Evolutionary conservation across 306 rosid species (phyloP).

Genomic region (Vigna unguiculata): DNA sequence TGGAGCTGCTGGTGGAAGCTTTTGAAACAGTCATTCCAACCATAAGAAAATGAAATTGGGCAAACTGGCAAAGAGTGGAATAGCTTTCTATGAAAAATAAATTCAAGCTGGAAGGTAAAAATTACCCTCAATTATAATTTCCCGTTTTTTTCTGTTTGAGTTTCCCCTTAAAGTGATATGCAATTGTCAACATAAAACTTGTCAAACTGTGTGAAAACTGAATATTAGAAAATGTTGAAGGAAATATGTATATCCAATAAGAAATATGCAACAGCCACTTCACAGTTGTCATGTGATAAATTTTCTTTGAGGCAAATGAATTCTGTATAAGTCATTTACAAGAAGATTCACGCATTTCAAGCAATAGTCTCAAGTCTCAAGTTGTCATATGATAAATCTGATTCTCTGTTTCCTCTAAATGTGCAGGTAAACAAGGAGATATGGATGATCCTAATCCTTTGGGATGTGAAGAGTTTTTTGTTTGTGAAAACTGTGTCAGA

Average conservation of each 20-base stretch:
- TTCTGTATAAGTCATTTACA: not conserved
- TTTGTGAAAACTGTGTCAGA: slow-evolving; percentile 17
- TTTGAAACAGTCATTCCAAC: slow-evolving; percentile 87
- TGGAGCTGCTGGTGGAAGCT: slow-evolving; percentile 89
- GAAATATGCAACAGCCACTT: slow-evolving; percentile 24
- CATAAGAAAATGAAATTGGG: slow-evolving; percentile 49
- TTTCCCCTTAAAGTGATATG: not conserved
- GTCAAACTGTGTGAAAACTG: slow-evolving; percentile 18
- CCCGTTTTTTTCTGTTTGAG: not conserved
- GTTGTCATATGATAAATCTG: no score
- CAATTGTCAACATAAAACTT: not conserved
- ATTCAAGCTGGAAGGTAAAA: slow-evolving; percentile 50
- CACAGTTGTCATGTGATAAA: slow-evolving; percentile 1
- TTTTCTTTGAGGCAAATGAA: slow-evolving; percentile 19
- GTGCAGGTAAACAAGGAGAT: slow-evolving; percentile 50
- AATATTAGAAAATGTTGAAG: slow-evolving; percentile 22
- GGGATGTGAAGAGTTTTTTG: slow-evolving; percentile 34
- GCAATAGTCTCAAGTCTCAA: slow-evolving; percentile 32
- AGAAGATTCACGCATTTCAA: not conserved
- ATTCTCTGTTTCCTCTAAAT: slow-evolving; percentile 34
- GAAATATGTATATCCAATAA: slow-evolving; percentile 20
- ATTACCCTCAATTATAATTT: slow-evolving; percentile 19
- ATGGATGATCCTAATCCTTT: slow-evolving; percentile 33
- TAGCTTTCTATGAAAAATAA: slow-evolving; percentile 41
- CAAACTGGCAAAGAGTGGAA: slow-evolving; percentile 17